Evolutionary conservation across 164 flowering plant genomes (phyloP).

Genomic region (Magnolia sinica): DNA sequence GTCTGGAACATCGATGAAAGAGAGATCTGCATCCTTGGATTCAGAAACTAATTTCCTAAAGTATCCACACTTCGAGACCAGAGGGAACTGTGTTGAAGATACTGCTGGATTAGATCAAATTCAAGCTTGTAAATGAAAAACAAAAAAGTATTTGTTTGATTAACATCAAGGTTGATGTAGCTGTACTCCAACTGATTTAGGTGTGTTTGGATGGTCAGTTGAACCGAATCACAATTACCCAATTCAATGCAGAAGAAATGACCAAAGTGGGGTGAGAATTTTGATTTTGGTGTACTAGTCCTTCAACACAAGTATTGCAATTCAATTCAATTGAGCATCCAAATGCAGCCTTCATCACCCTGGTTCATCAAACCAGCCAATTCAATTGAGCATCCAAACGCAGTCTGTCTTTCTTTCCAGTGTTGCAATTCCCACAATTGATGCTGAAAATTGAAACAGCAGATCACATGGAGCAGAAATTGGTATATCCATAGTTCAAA

Average conservation of each 20-base stretch:
- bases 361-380: too few species aligned
- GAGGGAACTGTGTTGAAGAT: slow-evolving; percentile 62
- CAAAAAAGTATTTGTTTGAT: neutral
- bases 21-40: slow-evolving; percentile 51
- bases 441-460: neutral
- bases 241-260: neutral
- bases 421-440: neutral
- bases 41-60: slow-evolving; percentile 72
- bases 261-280: too few species aligned
- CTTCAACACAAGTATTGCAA: too few species aligned
- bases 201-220: neutral
- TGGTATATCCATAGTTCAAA: too few species aligned
- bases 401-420: neutral
- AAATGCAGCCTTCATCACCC: too few species aligned
- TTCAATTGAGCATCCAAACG: neutral
- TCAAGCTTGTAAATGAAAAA: neutral
- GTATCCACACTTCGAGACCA: slow-evolving; percentile 86
- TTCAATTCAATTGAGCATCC: too few species aligned
- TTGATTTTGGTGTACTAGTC: too few species aligned
- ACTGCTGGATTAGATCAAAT: neutral
- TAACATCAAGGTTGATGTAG: too few species aligned
- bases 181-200: neutral
- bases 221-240: neutral
- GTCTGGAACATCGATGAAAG: slow-evolving; percentile 52
- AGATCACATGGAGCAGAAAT: neutral